A percentile compares a stretch with the other conserved stretches of the same genome.
These are phyloP conservation scores for Chloranthus sessilifolius DNA, from an alignment of 164 flowering plant genomes.

Conservation along the genomic window DNA sequence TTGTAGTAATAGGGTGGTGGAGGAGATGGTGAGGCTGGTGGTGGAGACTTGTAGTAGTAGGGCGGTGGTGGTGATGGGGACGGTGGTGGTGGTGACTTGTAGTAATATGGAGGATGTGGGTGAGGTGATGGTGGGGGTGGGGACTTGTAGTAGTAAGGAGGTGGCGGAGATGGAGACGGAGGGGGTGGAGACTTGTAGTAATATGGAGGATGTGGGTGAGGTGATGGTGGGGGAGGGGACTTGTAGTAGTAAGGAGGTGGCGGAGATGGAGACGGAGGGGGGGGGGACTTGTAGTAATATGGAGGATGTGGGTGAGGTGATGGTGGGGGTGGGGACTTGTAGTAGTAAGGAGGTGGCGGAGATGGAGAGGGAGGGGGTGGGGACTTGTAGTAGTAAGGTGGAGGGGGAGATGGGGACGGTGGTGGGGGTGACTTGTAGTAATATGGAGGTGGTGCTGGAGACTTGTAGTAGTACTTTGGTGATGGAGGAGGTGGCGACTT, in stretches of 20 bases:
- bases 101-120: constrained; percentile 17
- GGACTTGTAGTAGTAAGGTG: constrained; percentile 28
- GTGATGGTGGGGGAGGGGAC: constrained; percentile 30
- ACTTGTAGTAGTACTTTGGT: no score
- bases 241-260: constrained; percentile 15
- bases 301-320: constrained; percentile 28
- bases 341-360: constrained; percentile 27
- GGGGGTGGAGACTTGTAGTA: constrained; percentile 24
- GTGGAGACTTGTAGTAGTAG: constrained; percentile 20
- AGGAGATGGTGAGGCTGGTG: constrained; percentile 11
- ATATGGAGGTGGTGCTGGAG: constrained; percentile 40
- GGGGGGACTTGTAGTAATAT: constrained; percentile 29
- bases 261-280: constrained; percentile 21
- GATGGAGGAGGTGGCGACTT: constrained; percentile 7
- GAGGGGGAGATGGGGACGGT: constrained; percentile 20
- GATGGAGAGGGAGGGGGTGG: constrained; percentile 28
- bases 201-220: constrained; percentile 16
- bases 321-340: constrained; percentile 32
- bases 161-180: constrained; percentile 28
- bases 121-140: constrained; percentile 33
- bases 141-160: constrained; percentile 20
- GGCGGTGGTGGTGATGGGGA: constrained; percentile 19
- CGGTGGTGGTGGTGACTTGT: constrained; percentile 40
- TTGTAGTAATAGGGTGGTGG: constrained; percentile 19
- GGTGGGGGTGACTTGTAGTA: constrained; percentile 40